Conservation (phyloP, 306 rosid species). For the Amphicarpaea edgeworthii region DNA sequence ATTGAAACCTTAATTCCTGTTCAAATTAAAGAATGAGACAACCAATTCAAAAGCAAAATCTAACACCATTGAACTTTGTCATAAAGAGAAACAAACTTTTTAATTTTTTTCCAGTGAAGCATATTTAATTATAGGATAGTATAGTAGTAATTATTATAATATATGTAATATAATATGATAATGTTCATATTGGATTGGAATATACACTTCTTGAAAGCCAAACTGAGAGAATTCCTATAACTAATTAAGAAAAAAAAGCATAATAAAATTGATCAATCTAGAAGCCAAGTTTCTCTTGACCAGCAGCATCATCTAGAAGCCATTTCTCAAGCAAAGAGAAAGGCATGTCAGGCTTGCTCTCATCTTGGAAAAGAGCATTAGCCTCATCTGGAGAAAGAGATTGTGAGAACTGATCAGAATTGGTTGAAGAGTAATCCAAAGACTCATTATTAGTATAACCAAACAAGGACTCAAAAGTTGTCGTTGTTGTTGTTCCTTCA, state of each 20-base stretch:
- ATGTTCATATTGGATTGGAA: constrained; percentile 28
- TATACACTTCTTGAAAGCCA: constrained; percentile 49
- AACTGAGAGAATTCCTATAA: constrained; percentile 39
- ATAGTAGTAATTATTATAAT: no score
- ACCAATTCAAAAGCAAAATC: not conserved
- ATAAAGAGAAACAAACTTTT: constrained; percentile 5
- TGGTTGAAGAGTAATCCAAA: constrained; percentile 67
- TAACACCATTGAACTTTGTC: constrained; percentile 7
- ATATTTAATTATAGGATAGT: not conserved
- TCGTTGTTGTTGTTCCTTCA: constrained; percentile 50
- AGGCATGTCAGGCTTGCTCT: constrained; percentile 63
- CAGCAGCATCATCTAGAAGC: constrained; percentile 69
- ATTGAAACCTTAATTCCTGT: not conserved
- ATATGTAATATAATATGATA: constrained; percentile 21
- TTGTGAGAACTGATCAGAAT: constrained; percentile 67
- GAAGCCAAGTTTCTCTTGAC: constrained; percentile 6
- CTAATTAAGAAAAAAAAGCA: constrained; percentile 42
- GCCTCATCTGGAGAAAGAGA: constrained; percentile 66
- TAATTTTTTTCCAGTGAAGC: not conserved
- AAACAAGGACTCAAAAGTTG: constrained; percentile 58
- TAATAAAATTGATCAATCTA: constrained; percentile 8
- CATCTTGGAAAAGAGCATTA: constrained; percentile 64
- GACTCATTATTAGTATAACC: constrained; percentile 71
- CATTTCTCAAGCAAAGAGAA: constrained; percentile 81
- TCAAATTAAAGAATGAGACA: constrained; percentile 6